A percentile compares a stretch with the other conserved stretches of the same genome.
These are phyloP conservation scores for Geranium incanum DNA, from an alignment of 441 rosid species.

Conservation along the genomic window DNA sequence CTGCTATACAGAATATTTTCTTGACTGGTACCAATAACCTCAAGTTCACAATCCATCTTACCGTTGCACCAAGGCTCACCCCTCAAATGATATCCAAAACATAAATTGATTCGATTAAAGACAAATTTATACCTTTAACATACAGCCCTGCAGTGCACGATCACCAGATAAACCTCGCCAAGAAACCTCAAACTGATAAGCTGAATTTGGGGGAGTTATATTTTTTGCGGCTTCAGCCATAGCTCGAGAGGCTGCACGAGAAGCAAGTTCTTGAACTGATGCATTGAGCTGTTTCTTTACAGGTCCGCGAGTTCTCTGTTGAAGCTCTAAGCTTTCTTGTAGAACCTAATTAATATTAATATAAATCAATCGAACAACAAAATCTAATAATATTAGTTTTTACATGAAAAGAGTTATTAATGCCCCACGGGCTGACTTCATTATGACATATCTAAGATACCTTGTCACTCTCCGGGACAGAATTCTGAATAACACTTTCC, in stretches of 20 bases:
- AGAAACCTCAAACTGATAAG: constrained; percentile 77
- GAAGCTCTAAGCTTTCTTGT: neutral
- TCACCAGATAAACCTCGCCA: constrained; percentile 79
- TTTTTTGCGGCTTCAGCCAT: constrained; percentile 62
- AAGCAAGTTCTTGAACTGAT: constrained; percentile 79
- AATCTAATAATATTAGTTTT: neutral
- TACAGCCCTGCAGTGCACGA: constrained; percentile 41
- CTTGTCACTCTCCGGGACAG: constrained; percentile 26
- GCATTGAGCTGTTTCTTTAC: constrained; percentile 42
- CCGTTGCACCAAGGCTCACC: neutral
- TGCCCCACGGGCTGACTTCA: neutral
- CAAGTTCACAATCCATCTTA: neutral
- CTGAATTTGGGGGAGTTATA: constrained; percentile 61
- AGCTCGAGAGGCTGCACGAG: constrained; percentile 71
- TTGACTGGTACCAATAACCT: neutral
- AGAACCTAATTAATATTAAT: neutral
- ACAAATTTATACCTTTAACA: constrained; percentile 53
- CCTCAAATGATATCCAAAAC: neutral
- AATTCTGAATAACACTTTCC: constrained; percentile 25
- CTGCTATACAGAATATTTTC: neutral
- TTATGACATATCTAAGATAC: constrained; percentile 15
- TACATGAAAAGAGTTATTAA: neutral
- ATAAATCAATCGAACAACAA: neutral
- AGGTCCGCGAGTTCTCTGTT: constrained; percentile 34
- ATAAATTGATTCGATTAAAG: neutral